A percentile compares a stretch with the other conserved stretches of the same genome.
Conservation (phyloP, 1,284 basidiomycete species). For the Austroboletus novae-zelandiae region DNA sequence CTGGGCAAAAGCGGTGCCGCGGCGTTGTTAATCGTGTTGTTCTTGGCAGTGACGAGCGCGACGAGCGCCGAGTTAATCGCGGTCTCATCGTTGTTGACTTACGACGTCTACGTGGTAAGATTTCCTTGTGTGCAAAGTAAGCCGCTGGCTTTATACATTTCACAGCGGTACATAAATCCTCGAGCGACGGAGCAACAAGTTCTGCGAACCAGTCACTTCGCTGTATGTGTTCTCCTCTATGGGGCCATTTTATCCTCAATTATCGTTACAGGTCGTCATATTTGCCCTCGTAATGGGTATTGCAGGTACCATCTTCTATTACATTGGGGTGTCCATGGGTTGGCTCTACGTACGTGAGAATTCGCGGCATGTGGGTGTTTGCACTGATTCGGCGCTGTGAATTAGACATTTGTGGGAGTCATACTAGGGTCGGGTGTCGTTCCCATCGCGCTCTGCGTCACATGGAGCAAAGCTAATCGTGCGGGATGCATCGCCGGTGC, state of each 20-base stretch:
- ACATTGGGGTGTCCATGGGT: conserved; percentile 87
- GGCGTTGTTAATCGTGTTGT: conserved; percentile 68
- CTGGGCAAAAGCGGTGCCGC: conserved; percentile 76
- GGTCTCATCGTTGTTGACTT: conserved; percentile 77
- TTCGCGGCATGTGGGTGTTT: neutral
- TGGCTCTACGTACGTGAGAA: conserved; percentile 75
- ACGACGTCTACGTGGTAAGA: conserved; percentile 72
- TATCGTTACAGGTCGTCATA: conserved; percentile 51
- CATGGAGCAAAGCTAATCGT: conserved; percentile 83
- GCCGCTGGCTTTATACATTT: neutral
- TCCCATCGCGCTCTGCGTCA: conserved; percentile 82
- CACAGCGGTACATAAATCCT: conserved; percentile 59
- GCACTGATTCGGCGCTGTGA: neutral
- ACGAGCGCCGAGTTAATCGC: conserved; percentile 90
- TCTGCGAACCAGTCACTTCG: conserved; percentile 49
- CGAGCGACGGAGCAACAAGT: conserved; percentile 61
- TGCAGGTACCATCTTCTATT: conserved; percentile 84
- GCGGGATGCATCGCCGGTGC: conserved; percentile 75
- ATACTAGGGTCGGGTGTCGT: conserved; percentile 83
- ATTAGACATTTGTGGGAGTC: conserved; percentile 78
- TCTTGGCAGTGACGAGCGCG: conserved; percentile 84
- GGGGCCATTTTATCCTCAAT: conserved; percentile 11
- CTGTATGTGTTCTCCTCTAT: conserved; percentile 47
- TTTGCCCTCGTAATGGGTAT: conserved; percentile 81
- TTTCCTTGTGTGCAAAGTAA: neutral